Percentiles rank a stretch among this genome's conserved stretches.
phyloP scores from a whole-genome alignment of 495 filamentous ascomycete genomes.

The Lichina pygmaea region DNA sequence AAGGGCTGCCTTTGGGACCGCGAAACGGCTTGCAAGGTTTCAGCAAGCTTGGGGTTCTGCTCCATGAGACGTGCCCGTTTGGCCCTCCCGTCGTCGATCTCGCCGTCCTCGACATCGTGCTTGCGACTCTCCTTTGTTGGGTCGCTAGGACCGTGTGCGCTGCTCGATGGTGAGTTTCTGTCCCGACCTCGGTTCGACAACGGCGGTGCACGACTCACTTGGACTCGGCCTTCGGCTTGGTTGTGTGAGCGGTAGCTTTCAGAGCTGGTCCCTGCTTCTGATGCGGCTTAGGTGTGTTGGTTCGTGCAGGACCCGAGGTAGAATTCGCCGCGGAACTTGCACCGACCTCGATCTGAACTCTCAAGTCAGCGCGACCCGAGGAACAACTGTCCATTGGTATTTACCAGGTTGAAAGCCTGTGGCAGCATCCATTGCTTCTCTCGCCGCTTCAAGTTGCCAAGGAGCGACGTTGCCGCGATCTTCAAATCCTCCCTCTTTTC shows the following conservation, averaged over 20 bases:
- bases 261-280: constrained; percentile 7
- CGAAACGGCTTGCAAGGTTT: constrained; percentile 6
- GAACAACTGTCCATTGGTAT: neutral
- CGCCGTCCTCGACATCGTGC: constrained; percentile 27
- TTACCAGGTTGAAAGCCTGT: constrained; percentile 35
- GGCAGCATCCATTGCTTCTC: constrained; percentile 66
- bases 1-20: neutral
- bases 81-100: constrained; percentile 9
- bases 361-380: neutral
- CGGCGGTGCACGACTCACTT: constrained; percentile 15
- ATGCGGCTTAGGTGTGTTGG: constrained; percentile 15
- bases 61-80: neutral
- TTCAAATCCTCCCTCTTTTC: constrained; percentile 70
- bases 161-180: constrained; percentile 4
- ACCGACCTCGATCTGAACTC: constrained; percentile 6
- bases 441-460: constrained; percentile 54
- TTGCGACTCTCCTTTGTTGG: constrained; percentile 11
- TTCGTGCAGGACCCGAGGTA: constrained; percentile 8
- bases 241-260: constrained; percentile 21
- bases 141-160: constrained; percentile 12
- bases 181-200: neutral
- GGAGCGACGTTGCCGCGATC: constrained; percentile 60
- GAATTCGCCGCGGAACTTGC: constrained; percentile 1
- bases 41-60: constrained; percentile 1
- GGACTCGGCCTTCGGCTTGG: constrained; percentile 14